Evolutionary conservation across 1,284 basidiomycete species (phyloP), one percentile per base, ranked within the genome.

Genomic region (Coniferiporia sulphurascens): DNA sequence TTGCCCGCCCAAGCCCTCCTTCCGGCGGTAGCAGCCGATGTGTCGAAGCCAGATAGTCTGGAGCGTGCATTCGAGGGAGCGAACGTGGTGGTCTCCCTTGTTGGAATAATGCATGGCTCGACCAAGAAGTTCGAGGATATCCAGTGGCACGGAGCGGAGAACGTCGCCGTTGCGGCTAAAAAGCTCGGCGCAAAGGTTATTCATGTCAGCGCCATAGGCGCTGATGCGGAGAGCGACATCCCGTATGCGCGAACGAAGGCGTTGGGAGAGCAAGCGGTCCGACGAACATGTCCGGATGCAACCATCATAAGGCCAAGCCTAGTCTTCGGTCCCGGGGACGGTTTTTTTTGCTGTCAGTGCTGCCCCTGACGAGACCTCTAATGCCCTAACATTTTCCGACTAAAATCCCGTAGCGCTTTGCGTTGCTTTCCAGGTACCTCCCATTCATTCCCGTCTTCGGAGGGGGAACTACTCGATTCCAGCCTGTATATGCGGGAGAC

Each of bases 401-500:
- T 15, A 48, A 15, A 27, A n/a, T 10, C 13, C 45, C 32, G 15
- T 61, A 88, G 84, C 76, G 84, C 34, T 87, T 89, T 65, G 80
- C 83, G 35, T 74, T 71, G 35, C 70, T 89, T 15, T 80, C 84
- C 0, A 76, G 74, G 56, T 75, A 79, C 61, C 71, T 89, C 36
- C 87, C 87, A 1, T 84, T 89, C 68, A 69, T 89, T 35, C 87
- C 87, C 7, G 84, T 88, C 10, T 89, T 88, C 66, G 85, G 80
- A 2, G 84, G 84, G n/a, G 87, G 88, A 3, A 71, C 64, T 4
- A 74, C 84, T 1, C 74, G 71, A n/a, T 89, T 89, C 67, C 87
- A 89, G 62, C 85, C 86, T 17, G 83, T 89, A 7, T 89, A 82
- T 66, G 85, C 82, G 0, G 83, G 78, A 1, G 86, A 90, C 66